Evolutionary conservation across 2,329 filamentous ascomycete genomes (phyloP).

Genomic region (Cercospora sp.): DNA sequence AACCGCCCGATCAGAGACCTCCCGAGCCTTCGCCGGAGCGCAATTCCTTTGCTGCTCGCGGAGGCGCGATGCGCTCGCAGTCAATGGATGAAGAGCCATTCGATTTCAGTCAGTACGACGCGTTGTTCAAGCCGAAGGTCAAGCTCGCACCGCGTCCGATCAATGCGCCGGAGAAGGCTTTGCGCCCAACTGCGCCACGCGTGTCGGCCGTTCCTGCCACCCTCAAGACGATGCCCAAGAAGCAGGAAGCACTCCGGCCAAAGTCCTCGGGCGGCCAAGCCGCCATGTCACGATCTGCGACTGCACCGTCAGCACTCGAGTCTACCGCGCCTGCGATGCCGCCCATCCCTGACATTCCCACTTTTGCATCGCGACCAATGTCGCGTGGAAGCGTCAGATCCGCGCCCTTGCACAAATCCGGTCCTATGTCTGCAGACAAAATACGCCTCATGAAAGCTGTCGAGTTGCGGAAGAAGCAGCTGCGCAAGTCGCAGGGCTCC

Average conservation of each 20-base stretch:
- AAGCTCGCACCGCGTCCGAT: constrained; percentile 87
- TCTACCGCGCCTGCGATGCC: constrained; percentile 33
- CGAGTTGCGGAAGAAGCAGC: constrained; percentile 82
- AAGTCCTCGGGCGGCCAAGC: constrained; percentile 39
- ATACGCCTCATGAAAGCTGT: constrained; percentile 90
- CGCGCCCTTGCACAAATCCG: constrained; percentile 43
- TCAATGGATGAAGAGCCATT: constrained; percentile 47
- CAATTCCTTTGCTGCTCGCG: not conserved
- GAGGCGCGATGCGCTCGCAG: constrained; percentile 10
- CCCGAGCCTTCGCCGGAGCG: constrained; percentile 9
- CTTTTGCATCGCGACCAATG: constrained; percentile 37
- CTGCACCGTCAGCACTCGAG: constrained; percentile 11
- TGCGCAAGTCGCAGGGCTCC: constrained; percentile 40
- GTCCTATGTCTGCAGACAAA: constrained; percentile 78
- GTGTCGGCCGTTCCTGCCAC: constrained; percentile 42
- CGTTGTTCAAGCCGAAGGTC: constrained; percentile 68
- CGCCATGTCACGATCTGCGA: constrained; percentile 15
- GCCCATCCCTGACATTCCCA: constrained; percentile 39
- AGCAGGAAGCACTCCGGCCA: constrained; percentile 37
- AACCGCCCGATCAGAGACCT: not conserved
- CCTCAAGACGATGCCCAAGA: constrained; percentile 31
- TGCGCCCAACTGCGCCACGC: constrained; percentile 58
- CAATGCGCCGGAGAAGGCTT: constrained; percentile 39
- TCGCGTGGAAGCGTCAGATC: constrained; percentile 44
- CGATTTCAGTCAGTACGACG: constrained; percentile 49